A percentile compares a stretch with the other conserved stretches of the same genome.
These are phyloP conservation scores for Mortierella polycephala DNA, from an alignment of 371 early-diverging fungal genomes.

Conservation along the genomic window DNA sequence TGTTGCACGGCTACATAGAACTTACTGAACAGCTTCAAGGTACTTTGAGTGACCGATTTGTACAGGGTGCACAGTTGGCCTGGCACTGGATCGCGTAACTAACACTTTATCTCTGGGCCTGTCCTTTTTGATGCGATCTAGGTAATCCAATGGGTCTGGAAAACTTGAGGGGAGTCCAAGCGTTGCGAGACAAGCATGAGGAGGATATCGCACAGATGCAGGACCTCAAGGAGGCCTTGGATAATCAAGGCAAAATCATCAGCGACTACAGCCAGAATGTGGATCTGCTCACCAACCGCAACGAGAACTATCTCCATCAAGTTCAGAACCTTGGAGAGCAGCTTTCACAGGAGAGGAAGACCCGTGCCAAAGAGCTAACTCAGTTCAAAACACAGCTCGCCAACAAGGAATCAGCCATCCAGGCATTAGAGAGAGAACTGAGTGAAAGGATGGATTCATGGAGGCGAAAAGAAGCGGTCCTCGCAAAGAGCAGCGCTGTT, in stretches of 20 bases:
- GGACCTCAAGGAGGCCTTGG: slow-evolving; percentile 4
- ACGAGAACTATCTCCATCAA: slow-evolving; percentile 18
- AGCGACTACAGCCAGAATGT: slow-evolving; percentile 9
- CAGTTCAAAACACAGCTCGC: slow-evolving; percentile 3
- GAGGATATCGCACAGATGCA: slow-evolving; percentile 2
- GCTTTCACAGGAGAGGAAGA: slow-evolving; percentile 6
- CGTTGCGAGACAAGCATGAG: background rate
- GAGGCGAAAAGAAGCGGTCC: background rate
- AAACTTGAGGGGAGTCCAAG: too few species aligned
- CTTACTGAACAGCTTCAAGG: too few species aligned
- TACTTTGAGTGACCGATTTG: too few species aligned
- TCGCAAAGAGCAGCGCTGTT: too few species aligned
- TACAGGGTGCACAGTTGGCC: too few species aligned
- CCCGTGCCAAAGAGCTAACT: slow-evolving; percentile 4
- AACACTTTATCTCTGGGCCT: too few species aligned
- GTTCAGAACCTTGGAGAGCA: slow-evolving; percentile 18
- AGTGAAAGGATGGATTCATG: background rate
- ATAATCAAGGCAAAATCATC: slow-evolving; percentile 16
- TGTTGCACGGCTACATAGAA: too few species aligned
- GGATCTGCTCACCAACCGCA: slow-evolving; percentile 8
- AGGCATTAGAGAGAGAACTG: slow-evolving; percentile 8
- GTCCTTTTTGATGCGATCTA: too few species aligned
- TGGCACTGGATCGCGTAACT: too few species aligned
- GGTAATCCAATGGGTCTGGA: too few species aligned
- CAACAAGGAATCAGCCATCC: background rate